phyloP scores from a whole-genome alignment of 2,329 filamentous ascomycete species.

The Arthrinium puccinioides region DNA sequence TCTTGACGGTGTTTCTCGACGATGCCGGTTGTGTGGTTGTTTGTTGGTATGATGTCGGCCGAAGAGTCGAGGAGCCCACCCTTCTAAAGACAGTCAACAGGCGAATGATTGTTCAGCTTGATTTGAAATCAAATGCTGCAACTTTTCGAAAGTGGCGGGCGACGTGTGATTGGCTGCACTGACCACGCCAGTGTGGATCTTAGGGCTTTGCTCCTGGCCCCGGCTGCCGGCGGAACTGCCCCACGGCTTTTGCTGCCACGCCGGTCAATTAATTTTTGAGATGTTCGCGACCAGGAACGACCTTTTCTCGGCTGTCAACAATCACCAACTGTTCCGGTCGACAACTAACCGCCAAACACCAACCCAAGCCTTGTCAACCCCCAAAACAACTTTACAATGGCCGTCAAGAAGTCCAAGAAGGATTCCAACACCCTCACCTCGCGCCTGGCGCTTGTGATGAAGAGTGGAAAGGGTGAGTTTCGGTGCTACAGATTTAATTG shows the following conservation, averaged over 20 bases:
- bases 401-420: slow-evolving; percentile 77
- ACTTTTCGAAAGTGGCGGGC: slow-evolving; percentile 8
- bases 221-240: no score
- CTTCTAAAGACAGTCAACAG: slow-evolving; percentile 22
- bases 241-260: no score
- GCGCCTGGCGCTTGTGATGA: slow-evolving; percentile 36
- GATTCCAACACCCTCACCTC: slow-evolving; percentile 65
- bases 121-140: slow-evolving; percentile 46
- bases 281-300: no score
- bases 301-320: no score
- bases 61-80: slow-evolving; percentile 16
- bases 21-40: slow-evolving; percentile 26
- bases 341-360: not conserved
- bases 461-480: slow-evolving; percentile 44
- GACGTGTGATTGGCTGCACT: not conserved
- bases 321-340: not conserved
- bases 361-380: slow-evolving; percentile 1
- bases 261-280: no score
- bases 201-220: not conserved
- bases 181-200: not conserved
- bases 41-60: slow-evolving; percentile 24
- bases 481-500: slow-evolving; percentile 39
- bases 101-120: slow-evolving; percentile 27
- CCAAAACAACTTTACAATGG: slow-evolving; percentile 47
- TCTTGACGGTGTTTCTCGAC: slow-evolving; percentile 65